A percentile compares a stretch with the other conserved stretches of the same genome.
phyloP scores from a whole-genome alignment of 768 basidiomycete species.

The Sporobolomyces roseus region DNA sequence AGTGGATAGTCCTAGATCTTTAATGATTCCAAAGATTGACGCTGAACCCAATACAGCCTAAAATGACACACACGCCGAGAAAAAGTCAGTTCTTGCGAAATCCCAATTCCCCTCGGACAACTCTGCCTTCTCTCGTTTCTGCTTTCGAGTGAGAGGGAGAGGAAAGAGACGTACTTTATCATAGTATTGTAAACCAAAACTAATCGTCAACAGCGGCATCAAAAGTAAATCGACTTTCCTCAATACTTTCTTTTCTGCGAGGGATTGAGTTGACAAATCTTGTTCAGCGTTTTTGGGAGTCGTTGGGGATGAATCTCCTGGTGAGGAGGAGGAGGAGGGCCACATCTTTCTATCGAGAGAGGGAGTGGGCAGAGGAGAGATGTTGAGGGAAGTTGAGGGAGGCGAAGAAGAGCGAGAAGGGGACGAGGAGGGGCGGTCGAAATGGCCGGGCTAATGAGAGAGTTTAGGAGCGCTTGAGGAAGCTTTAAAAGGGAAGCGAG shows the following conservation, averaged over 20 bases:
- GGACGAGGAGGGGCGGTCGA: neutral
- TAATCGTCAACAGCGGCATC: conserved; percentile 33
- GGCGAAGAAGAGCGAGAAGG: no score
- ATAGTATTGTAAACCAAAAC: conserved; percentile 29
- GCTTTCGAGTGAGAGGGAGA: neutral
- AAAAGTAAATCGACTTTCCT: conserved; percentile 34
- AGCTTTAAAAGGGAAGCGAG: neutral
- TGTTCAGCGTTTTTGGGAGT: neutral
- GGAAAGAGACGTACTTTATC: conserved; percentile 14
- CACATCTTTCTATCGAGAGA: neutral
- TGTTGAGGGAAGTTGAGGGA: neutral
- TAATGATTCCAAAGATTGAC: conserved; percentile 37
- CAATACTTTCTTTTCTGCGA: conserved; percentile 18
- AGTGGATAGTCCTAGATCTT: conserved; percentile 32
- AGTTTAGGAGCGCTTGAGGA: no score
- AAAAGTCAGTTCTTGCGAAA: no score
- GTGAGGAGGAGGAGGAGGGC: neutral
- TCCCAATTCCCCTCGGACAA: no score
- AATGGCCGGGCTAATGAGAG: neutral
- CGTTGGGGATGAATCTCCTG: neutral
- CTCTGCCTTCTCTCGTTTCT: neutral
- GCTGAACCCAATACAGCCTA: conserved; percentile 20
- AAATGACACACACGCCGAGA: no score
- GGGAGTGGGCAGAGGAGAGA: neutral
- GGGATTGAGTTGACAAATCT: neutral